Evolutionary conservation across 2,329 filamentous ascomycete genomes (phyloP).

Genomic region (Dendrostoma leiphaemia): DNA sequence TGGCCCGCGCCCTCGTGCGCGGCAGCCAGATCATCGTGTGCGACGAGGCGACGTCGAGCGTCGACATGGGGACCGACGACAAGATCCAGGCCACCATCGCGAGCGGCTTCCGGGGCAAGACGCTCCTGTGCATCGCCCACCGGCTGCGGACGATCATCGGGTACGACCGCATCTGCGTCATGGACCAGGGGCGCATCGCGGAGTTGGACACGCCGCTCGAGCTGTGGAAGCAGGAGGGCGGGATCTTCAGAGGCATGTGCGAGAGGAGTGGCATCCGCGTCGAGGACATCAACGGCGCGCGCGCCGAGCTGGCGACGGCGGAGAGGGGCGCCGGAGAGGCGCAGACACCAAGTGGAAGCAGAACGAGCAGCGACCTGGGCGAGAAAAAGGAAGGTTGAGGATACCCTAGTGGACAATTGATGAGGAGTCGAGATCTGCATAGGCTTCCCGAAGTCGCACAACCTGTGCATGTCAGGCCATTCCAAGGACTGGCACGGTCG

Average conservation of each 20-base stretch:
- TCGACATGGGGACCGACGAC: conserved; percentile 95
- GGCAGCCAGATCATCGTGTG: conserved; percentile 90
- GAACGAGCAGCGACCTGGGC: conserved; percentile 9
- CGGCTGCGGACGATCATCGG: conserved; percentile 87
- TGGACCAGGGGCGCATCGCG: conserved; percentile 85
- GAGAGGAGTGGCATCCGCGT: conserved; percentile 74
- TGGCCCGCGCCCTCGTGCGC: conserved; percentile 86
- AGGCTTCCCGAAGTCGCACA: too few species aligned
- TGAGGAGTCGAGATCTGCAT: conserved; percentile 2
- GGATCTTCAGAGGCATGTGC: conserved; percentile 89
- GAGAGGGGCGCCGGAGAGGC: neutral
- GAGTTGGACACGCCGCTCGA: conserved; percentile 77
- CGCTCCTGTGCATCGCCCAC: conserved; percentile 89
- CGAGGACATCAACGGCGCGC: conserved; percentile 51
- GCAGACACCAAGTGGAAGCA: neutral
- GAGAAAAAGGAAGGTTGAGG: conserved; percentile 1
- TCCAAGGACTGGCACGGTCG: too few species aligned
- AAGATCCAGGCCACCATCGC: conserved; percentile 93
- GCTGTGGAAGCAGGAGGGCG: conserved; percentile 66
- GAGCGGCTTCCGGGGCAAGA: conserved; percentile 79
- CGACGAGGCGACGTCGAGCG: conserved; percentile 90
- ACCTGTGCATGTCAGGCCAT: too few species aligned
- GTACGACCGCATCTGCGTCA: conserved; percentile 95
- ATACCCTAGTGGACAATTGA: neutral
- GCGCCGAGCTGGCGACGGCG: conserved; percentile 29